Percentiles rank a stretch among this genome's conserved stretches.
Conservation (phyloP, 257 asterid genomes). For the Petunia axillaris region DNA sequence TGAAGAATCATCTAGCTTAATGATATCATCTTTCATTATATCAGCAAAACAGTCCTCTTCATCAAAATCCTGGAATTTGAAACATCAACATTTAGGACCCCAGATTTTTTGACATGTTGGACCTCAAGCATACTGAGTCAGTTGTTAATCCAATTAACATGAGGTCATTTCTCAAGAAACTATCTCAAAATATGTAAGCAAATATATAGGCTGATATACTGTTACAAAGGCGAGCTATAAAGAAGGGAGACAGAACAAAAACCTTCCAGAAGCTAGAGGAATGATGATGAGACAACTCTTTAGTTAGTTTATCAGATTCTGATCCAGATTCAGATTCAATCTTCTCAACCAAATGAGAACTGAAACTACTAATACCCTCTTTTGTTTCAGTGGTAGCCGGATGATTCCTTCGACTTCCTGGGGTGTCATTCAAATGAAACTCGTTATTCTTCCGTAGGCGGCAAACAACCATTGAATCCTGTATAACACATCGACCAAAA, state of each 20-base stretch:
- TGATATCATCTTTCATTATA: conserved; percentile 82
- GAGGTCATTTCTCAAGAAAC: conserved; percentile 1
- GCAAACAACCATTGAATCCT: conserved; percentile 84
- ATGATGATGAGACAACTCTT: conserved; percentile 35
- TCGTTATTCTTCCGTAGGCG: conserved; percentile 78
- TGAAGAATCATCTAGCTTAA: conserved; percentile 64
- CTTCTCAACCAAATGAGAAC: conserved; percentile 63
- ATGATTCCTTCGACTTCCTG: conserved; percentile 32
- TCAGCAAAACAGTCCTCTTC: conserved; percentile 88
- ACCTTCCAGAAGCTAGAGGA: conserved; percentile 46
- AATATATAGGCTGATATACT: not conserved
- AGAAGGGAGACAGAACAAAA: not conserved
- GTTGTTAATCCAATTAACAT: conserved; percentile 5
- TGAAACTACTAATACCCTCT: conserved; percentile 57
- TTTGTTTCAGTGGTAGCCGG: conserved; percentile 38
- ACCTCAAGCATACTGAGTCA: not conserved
- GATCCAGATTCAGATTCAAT: conserved; percentile 45
- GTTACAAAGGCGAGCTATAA: not conserved
- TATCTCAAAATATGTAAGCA: conserved; percentile 5
- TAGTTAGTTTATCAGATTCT: conserved; percentile 48
- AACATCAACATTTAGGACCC: conserved; percentile 13
- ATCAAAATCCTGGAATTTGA: conserved; percentile 43
- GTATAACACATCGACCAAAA: not conserved
- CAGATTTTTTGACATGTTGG: not conserved
- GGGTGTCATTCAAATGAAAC: conserved; percentile 51